Conservation (phyloP, 2,329 filamentous ascomycete genomes). For the Aaosphaeria pasadenensis region DNA sequence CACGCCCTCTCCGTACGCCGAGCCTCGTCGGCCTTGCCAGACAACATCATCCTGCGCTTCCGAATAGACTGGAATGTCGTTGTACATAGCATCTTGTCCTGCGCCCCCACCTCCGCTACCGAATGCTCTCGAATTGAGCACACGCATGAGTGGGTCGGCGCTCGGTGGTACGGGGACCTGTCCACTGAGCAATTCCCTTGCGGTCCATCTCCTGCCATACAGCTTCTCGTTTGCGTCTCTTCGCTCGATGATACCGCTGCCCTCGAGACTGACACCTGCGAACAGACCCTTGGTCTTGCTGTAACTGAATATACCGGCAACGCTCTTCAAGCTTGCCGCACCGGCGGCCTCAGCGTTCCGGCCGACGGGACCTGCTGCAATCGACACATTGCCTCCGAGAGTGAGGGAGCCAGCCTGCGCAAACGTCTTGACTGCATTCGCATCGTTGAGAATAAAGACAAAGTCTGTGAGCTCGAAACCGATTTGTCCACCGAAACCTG, state of each 20-base stretch:
- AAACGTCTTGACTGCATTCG: constrained; percentile 85
- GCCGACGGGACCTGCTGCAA: constrained; percentile 90
- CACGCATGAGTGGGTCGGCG: constrained; percentile 77
- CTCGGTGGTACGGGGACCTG: constrained; percentile 74
- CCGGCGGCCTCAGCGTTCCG: constrained; percentile 95
- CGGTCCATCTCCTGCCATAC: constrained; percentile 80
- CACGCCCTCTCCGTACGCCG: constrained; percentile 66
- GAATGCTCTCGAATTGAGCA: constrained; percentile 84
- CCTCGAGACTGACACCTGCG: constrained; percentile 91
- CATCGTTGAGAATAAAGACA: constrained; percentile 96
- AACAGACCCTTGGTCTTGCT: constrained; percentile 98
- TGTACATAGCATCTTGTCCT: constrained; percentile 73
- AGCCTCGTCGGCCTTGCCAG: constrained; percentile 74
- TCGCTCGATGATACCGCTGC: constrained; percentile 87
- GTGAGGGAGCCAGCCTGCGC: constrained; percentile 89
- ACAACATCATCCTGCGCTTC: constrained; percentile 77
- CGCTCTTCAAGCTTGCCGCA: constrained; percentile 82
- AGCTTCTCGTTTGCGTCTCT: constrained; percentile 97
- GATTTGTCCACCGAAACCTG: constrained; percentile 81
- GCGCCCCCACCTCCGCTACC: constrained; percentile 57
- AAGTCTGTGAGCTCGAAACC: constrained; percentile 90
- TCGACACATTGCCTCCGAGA: constrained; percentile 91
- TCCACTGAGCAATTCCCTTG: constrained; percentile 77
- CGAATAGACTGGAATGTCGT: constrained; percentile 88
- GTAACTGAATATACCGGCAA: constrained; percentile 93